phyloP scores from a whole-genome alignment of 1,284 basidiomycete genomes.

The Cutaneotrichosporon sp. region DNA sequence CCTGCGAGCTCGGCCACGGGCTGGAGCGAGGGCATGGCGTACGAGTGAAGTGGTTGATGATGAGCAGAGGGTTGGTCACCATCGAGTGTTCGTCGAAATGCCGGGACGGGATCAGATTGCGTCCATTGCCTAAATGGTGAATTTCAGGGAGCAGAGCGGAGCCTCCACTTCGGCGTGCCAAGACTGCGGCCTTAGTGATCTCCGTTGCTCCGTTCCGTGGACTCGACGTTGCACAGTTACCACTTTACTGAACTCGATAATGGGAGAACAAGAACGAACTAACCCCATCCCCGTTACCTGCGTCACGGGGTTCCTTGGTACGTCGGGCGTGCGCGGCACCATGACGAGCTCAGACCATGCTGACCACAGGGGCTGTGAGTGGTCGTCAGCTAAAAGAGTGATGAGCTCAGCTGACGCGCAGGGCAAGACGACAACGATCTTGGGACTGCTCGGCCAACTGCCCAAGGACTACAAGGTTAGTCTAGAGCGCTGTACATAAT shows the following conservation, averaged over 20 bases:
- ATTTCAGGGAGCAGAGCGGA: no score
- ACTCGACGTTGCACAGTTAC: neutral
- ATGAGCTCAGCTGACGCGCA: slow-evolving; percentile 13
- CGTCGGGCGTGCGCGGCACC: neutral
- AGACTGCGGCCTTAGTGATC: no score
- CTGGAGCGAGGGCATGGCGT: neutral
- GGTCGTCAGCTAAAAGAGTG: neutral
- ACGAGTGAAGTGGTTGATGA: neutral
- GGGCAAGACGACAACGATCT: slow-evolving; percentile 60
- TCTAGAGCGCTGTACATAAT: no score
- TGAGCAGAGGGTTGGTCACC: no score
- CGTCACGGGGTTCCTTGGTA: slow-evolving; percentile 66
- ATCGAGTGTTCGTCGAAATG: no score
- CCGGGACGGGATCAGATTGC: no score
- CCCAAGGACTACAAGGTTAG: slow-evolving; percentile 63
- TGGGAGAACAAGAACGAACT: slow-evolving; percentile 6
- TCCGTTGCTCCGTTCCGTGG: no score
- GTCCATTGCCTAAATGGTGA: no score
- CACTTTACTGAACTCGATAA: neutral
- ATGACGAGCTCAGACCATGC: neutral
- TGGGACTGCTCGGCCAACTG: slow-evolving; percentile 71
- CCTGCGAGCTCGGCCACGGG: slow-evolving; percentile 50
- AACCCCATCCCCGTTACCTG: slow-evolving; percentile 69
- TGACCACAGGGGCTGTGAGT: slow-evolving; percentile 28
- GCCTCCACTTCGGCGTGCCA: no score